Evolutionary conservation across 140 eudicot genomes (phyloP).

Genomic region (Cichorium intybus): DNA sequence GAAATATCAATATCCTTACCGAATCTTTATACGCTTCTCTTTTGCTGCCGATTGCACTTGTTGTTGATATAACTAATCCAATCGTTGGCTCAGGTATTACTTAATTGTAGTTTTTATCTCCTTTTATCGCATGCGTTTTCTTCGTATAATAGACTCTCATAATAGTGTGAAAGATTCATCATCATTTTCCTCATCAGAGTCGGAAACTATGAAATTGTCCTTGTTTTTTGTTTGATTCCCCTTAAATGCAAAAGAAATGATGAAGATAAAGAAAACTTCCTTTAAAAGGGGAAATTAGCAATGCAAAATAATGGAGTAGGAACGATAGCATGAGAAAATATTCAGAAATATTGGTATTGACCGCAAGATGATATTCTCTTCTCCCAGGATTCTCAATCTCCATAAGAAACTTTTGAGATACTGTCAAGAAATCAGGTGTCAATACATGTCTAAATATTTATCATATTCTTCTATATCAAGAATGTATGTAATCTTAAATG

Average conservation of each 20-base stretch:
- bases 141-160: too few species aligned
- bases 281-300: not conserved
- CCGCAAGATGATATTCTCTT: constrained; percentile 38
- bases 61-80: too few species aligned
- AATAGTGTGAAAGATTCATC: too few species aligned
- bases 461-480: not conserved
- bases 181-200: constrained; percentile 19
- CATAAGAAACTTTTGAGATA: constrained; percentile 34
- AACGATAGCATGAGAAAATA: not conserved
- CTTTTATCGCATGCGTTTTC: too few species aligned
- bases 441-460: not conserved
- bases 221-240: constrained; percentile 21
- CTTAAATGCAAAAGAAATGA: constrained; percentile 33
- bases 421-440: constrained; percentile 35
- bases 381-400: constrained; percentile 35
- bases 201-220: constrained; percentile 34
- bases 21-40: too few species aligned
- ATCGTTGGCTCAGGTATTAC: too few species aligned
- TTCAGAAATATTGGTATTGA: constrained; percentile 12
- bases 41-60: too few species aligned
- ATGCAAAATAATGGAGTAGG: not conserved
- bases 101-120: too few species aligned
- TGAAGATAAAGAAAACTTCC: not conserved
- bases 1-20: too few species aligned
- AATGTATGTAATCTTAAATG: not conserved